phyloP scores from a whole-genome alignment of 768 basidiomycete genomes.

The Termitomyces sp. region DNA sequence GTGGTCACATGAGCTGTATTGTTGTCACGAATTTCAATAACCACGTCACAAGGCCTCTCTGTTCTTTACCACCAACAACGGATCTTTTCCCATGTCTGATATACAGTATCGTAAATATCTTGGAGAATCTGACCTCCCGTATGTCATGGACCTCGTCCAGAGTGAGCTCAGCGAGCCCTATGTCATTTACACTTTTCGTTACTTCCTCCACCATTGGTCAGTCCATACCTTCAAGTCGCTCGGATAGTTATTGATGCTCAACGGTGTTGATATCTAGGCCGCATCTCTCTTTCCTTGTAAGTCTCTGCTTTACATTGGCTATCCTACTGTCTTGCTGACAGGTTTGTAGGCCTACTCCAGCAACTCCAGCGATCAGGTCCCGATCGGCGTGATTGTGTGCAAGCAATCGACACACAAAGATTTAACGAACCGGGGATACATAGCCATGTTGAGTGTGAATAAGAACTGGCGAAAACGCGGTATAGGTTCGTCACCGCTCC shows the following conservation, averaged over 20 bases:
- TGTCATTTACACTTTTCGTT: conserved; percentile 93
- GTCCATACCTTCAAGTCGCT: conserved; percentile 28
- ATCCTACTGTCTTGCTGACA: background rate
- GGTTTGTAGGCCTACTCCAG: conserved; percentile 50
- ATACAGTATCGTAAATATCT: conserved; percentile 68
- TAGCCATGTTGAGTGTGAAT: conserved; percentile 94
- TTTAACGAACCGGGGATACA: conserved; percentile 82
- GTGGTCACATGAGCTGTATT: conserved; percentile 7
- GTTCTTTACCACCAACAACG: conserved; percentile 5
- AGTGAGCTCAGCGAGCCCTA: conserved; percentile 94
- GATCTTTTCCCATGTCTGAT: conserved; percentile 21
- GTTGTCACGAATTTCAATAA: conserved; percentile 3
- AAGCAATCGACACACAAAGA: conserved; percentile 90
- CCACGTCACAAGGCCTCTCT: conserved; percentile 9
- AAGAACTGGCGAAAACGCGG: conserved; percentile 84
- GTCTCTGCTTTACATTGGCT: conserved; percentile 1
- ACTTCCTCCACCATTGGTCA: conserved; percentile 95
- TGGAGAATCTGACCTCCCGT: conserved; percentile 73
- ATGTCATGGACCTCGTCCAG: conserved; percentile 85
- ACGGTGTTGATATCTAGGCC: conserved; percentile 53
- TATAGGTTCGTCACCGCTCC: conserved; percentile 62
- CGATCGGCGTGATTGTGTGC: conserved; percentile 93
- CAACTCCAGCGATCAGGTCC: conserved; percentile 35
- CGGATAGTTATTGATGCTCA: conserved; percentile 11
- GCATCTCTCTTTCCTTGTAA: conserved; percentile 77